Percentiles rank a stretch among this genome's conserved stretches.
These are phyloP conservation scores for Solanum pinnatisectum DNA, from an alignment of 257 asterid species.

Conservation along the genomic window DNA sequence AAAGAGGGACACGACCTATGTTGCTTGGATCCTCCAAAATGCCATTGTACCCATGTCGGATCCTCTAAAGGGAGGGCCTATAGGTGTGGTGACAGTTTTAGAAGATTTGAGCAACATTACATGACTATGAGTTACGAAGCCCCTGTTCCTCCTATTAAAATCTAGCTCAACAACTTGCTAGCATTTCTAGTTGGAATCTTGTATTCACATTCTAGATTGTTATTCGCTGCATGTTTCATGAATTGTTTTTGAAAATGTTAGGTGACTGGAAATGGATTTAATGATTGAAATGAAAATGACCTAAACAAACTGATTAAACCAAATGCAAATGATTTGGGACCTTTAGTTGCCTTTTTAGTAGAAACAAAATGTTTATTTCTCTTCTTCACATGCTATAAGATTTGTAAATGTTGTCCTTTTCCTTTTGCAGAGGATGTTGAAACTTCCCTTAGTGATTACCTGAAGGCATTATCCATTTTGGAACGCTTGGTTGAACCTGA, in stretches of 20 bases:
- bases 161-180: neutral
- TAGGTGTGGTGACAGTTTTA: neutral
- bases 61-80: neutral
- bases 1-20: neutral
- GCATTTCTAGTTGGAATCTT: neutral
- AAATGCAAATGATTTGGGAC: neutral
- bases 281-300: neutral
- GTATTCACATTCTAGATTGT: neutral
- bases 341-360: neutral
- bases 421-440: constrained; percentile 77
- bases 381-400: neutral
- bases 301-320: neutral
- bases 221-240: neutral
- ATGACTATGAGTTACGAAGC: neutral
- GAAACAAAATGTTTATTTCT: neutral
- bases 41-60: neutral
- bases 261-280: neutral
- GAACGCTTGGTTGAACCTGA: constrained; percentile 82
- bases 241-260: neutral
- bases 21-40: neutral
- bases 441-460: constrained; percentile 89
- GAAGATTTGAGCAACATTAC: neutral
- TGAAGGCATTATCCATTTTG: constrained; percentile 78
- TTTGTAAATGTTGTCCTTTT: neutral
- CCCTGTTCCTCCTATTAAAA: neutral